Evolutionary conservation across 2,329 filamentous ascomycete genomes (phyloP).

Genomic region (Xylaria polymorpha): DNA sequence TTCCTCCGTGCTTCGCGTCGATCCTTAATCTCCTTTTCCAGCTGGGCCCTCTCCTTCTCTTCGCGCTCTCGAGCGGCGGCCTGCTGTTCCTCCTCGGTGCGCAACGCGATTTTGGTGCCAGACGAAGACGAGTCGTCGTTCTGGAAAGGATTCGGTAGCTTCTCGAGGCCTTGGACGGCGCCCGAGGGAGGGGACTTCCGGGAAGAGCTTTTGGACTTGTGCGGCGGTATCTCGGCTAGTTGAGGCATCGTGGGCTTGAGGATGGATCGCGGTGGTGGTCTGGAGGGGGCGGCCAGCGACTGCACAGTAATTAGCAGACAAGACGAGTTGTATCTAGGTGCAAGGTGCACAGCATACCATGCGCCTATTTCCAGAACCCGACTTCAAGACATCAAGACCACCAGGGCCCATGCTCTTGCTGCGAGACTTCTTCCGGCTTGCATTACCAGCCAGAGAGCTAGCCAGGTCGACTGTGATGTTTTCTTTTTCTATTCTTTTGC

Average conservation of each 20-base stretch:
- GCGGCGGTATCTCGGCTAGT: slow-evolving; percentile 73
- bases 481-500: slow-evolving; percentile 75
- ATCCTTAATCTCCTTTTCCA: slow-evolving; percentile 72
- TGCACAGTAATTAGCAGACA: slow-evolving; percentile 44
- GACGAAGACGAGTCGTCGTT: slow-evolving; percentile 50
- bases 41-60: slow-evolving; percentile 69
- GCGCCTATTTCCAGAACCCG: slow-evolving; percentile 79
- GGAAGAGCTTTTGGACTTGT: slow-evolving; percentile 66
- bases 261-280: slow-evolving; percentile 73
- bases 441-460: slow-evolving; percentile 61
- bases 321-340: neutral
- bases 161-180: slow-evolving; percentile 55
- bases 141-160: slow-evolving; percentile 60
- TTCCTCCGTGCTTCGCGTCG: slow-evolving; percentile 90
- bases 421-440: slow-evolving; percentile 74
- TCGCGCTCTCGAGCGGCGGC: slow-evolving; percentile 76
- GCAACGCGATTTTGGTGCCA: slow-evolving; percentile 70
- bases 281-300: slow-evolving; percentile 66
- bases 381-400: slow-evolving; percentile 83
- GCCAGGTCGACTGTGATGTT: slow-evolving; percentile 78
- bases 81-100: slow-evolving; percentile 77
- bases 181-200: slow-evolving; percentile 60
- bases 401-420: slow-evolving; percentile 98
- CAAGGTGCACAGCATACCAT: slow-evolving; percentile 68
- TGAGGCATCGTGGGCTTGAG: slow-evolving; percentile 82